These are phyloP conservation scores for Rhipidocladum racemiflorum DNA, from an alignment of 176 grass and related monocot genomes.

Conservation along the genomic window DNA sequence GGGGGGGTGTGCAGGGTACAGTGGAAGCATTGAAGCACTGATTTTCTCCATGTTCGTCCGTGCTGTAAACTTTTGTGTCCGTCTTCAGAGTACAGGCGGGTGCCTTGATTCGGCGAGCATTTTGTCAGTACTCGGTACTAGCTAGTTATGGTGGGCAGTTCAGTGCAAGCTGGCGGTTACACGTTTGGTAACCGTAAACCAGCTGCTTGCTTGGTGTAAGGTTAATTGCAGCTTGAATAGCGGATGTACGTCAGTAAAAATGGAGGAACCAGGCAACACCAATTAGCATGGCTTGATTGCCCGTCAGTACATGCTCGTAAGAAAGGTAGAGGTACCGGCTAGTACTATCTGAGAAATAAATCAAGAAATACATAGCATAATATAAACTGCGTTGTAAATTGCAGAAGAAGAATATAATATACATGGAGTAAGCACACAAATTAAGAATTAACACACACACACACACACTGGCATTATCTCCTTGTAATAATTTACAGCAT, in stretches of 20 bases:
- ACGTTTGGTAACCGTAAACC: constrained; percentile 35
- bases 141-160: constrained; percentile 5
- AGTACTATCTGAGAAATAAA: not conserved
- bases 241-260: not conserved
- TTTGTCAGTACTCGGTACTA: constrained; percentile 16
- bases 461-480: constrained; percentile 5
- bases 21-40: not conserved
- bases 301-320: not conserved
- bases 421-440: not conserved
- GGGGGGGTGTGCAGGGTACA: not conserved
- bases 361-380: not conserved
- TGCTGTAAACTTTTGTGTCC: not conserved
- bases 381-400: not conserved
- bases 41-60: not conserved
- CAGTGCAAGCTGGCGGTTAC: no score
- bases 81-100: not conserved
- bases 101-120: not conserved
- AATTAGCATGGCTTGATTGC: not conserved
- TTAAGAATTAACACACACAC: not conserved
- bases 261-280: not conserved
- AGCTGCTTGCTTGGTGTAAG: not conserved
- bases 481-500: constrained; percentile 24
- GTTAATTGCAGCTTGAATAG: constrained; percentile 5
- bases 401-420: constrained; percentile 15
- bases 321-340: not conserved